phyloP scores from a whole-genome alignment of 768 basidiomycete genomes.

The Phylloporus sp. region DNA sequence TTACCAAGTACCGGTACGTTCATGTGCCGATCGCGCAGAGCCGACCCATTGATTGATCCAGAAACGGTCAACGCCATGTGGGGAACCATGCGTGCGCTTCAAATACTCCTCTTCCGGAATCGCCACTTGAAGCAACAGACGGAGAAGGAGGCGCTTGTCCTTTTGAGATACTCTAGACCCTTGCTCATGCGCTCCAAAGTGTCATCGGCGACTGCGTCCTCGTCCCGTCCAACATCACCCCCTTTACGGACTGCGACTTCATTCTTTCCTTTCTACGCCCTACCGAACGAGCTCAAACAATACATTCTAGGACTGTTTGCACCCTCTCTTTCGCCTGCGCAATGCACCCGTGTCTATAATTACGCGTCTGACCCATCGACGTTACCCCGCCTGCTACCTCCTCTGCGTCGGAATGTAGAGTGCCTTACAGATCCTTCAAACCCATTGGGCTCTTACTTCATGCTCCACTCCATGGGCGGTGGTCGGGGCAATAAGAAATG shows the following conservation, averaged over 20 bases:
- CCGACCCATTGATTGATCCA: conserved; percentile 4
- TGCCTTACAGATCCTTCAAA: conserved; percentile 21
- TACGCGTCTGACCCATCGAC: conserved; percentile 50
- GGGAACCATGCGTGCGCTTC: conserved; percentile 34
- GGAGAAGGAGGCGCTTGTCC: conserved; percentile 45
- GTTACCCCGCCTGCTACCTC: conserved; percentile 42
- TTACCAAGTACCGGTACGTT: conserved; percentile 7
- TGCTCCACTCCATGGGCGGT: conserved; percentile 7
- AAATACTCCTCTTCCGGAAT: conserved; percentile 45
- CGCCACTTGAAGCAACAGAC: conserved; percentile 41
- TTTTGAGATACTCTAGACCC: conserved; percentile 48
- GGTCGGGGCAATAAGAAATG: conserved; percentile 35
- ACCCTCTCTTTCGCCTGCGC: conserved; percentile 53
- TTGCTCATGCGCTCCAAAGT: conserved; percentile 37
- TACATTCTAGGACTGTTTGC: conserved; percentile 54
- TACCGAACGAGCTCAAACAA: conserved; percentile 59
- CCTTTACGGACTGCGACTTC: conserved; percentile 14
- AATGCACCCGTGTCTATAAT: conserved; percentile 51
- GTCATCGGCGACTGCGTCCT: conserved; percentile 8
- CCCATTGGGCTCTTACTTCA: conserved; percentile 12
- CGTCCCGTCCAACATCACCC: conserved; percentile 14
- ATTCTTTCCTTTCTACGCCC: conserved; percentile 35
- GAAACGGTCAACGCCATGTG: conserved; percentile 31
- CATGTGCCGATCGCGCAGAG: conserved; percentile 13
- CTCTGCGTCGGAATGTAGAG: conserved; percentile 21